These are phyloP conservation scores for Lolium multiflorum DNA, from an alignment of 176 grass and related monocot genomes.

Conservation along the genomic window DNA sequence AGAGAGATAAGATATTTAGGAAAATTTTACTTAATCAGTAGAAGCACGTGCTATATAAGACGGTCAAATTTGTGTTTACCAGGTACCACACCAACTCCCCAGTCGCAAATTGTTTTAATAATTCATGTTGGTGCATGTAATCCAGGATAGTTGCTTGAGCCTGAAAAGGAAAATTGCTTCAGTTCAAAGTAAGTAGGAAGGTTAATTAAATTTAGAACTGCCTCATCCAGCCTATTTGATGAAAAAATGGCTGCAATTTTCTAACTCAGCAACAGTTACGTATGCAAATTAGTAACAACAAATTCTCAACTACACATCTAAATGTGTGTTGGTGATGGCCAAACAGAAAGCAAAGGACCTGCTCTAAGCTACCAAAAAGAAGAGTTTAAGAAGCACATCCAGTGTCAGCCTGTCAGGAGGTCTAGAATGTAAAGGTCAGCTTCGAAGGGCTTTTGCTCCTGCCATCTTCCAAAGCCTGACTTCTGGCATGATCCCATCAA, in stretches of 20 bases:
- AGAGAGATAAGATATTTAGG: conserved; percentile 35
- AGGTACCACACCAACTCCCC: conserved; percentile 89
- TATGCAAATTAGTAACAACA: not conserved
- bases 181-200: not conserved
- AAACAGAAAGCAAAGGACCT: not conserved
- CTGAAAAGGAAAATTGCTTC: conserved; percentile 60
- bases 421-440: not conserved
- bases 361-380: conserved; percentile 4
- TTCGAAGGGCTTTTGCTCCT: not conserved
- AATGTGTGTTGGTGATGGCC: not conserved
- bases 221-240: not conserved
- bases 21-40: conserved; percentile 28
- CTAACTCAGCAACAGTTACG: not conserved
- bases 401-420: not conserved
- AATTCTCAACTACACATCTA: not conserved
- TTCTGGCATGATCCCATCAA: not conserved
- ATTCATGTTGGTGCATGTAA: conserved; percentile 74
- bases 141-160: conserved; percentile 72
- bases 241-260: not conserved
- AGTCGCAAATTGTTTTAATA: conserved; percentile 74
- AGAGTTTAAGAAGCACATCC: not conserved
- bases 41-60: conserved; percentile 29
- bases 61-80: conserved; percentile 56
- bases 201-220: not conserved
- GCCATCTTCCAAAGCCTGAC: not conserved